Base-by-base conservation (phyloP, 805 yeast species). In the Suhomyces canberraensis region DNA sequence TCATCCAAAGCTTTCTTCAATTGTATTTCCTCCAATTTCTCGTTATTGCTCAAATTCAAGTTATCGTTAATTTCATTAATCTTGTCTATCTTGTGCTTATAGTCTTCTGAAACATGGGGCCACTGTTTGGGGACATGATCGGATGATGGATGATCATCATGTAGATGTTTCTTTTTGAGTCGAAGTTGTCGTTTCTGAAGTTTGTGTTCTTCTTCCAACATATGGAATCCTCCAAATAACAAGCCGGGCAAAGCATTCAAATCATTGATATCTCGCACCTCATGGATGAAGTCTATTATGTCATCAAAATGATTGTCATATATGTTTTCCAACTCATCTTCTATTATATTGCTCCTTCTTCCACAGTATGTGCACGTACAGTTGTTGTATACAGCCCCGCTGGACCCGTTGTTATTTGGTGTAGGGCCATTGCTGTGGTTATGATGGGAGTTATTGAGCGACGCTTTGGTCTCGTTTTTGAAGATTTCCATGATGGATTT, bases 301-400 rank as follows among this genome's bases (percentile, higher is more conserved):
- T 53, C 76, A 25, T 75, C 79, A 44, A 79, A 81, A 50, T 81
- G 79, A 13, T 78, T 76, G 43, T 82, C 82, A 53, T 84, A 87
- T 5, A 86, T 73, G 37, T 75, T 75, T 48, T 81, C 88, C 50
- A 89, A 70, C 54, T 86, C 95, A 47, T 77, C 79, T 52, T 84
- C 93, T 44, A 87, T 75, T 11, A 86, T 78, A 34, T 67, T 60
- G 50, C 81, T 78, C 47, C 84, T 81, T 31, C 85, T 74, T 2
- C 90, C 91, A 62, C 96, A 90, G 14, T 78, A 78, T 3, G 79
- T 65, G 55, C 96, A 90, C 40, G 77, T 72, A 56, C 96, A 89
- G 26, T 46, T 45, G 20, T 41, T 31, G 17, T 31, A 35, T 31
- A 24, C 37, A 13, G 29, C n/a, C 19, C 24, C 24, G 16, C 20